Base-by-base conservation (phyloP, 345 rosid species). In the Syzygium aqueum region DNA sequence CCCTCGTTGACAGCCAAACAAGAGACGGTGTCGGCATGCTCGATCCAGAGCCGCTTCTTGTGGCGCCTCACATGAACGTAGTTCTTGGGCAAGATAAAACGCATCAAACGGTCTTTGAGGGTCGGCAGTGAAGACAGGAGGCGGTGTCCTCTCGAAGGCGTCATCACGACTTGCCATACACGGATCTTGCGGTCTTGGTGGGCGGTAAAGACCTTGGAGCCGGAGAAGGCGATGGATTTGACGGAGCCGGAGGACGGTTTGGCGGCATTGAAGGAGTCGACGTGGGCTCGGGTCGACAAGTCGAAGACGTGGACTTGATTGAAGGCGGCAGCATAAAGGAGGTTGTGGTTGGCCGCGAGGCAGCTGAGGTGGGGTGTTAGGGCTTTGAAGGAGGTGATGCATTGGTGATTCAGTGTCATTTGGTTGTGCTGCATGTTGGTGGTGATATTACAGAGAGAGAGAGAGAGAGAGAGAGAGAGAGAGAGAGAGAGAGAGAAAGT, bases 171-270 rank as follows among this genome's bases (percentile, higher is more conserved):
- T 73, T 85, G 33, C 95, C 94, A 92, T 43, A 91, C 90, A 40
- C 95, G 85, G 87, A 92, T 92, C 86, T 90, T 92, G 54, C 92
- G 90, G 53, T 93, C 95, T 50, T 93, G 95, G 77, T 93, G 95
- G 30, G 95, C 92, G 1, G 94, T 92, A 92, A 92, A 92, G 90
- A 93, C 87, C 61, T 87, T 86, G 0, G 85, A 30, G 27, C 54
- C 13, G 89, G 83, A 16, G 88, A 93, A 92, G 2, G 91, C 90
- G 3, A 91, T 91, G 77, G 93, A 92, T 87, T 92, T 93, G 87
- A 91, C 89, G 37, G 90, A 89, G 11, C 93, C 93, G 6, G 94
- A 87, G 57, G 91, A 25, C 46, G 87, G 65, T 61, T 87, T 89
- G 21, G 57, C 40, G 5, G 85, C 59, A 51, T 86, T 87, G 10